Evolutionary conservation across 331 rosid species (phyloP), one percentile per base, ranked within the genome.

Genomic region (Pyracantha coccinea): DNA sequence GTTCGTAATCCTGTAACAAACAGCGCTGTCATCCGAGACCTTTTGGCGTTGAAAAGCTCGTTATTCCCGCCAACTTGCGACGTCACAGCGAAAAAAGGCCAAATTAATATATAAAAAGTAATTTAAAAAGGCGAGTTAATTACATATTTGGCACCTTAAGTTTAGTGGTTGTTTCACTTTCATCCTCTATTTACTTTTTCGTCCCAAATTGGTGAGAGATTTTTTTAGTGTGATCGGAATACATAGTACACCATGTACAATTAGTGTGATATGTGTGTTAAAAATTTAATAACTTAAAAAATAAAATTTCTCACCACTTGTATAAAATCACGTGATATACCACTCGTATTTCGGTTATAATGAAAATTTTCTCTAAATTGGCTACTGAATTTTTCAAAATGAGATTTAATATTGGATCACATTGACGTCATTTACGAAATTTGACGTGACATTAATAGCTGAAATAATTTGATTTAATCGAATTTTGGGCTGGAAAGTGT

Each of bases 41-140:
- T 77, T 70, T 84, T 68, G 73, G 81, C 89, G 86, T 87, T 84
- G 64, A 82, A 88, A 90, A 78, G 93, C 92, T 35, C 96, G 91
- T 92, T 84, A 83, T 81, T 75, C 82, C 89, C 91, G 94, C 92
- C 92, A 81, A 80, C 82, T 74, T 35, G 62, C 55, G 57, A 53
- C 73, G 77, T 84, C 73, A 73, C 79, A 88, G 72, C 81, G 45
- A 28, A 75, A 84, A 82, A 17, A 64, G 9, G 20, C 58, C 8
- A 31, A 68, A 32, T 55, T 32, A 9, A 68, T 58, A 14, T 45
- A 45, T 14, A 45, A 14, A 14, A 45, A 45, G 14, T 2, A 45
- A 45, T 45, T 45, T 8, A 14, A 45, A 45, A 41, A 1, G 53
- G 19, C 0, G 7, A 47, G 54, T 47, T 15, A 15, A 47, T 16